These are phyloP conservation scores for Angophora floribunda DNA, from an alignment of 345 rosid species.

Conservation along the genomic window DNA sequence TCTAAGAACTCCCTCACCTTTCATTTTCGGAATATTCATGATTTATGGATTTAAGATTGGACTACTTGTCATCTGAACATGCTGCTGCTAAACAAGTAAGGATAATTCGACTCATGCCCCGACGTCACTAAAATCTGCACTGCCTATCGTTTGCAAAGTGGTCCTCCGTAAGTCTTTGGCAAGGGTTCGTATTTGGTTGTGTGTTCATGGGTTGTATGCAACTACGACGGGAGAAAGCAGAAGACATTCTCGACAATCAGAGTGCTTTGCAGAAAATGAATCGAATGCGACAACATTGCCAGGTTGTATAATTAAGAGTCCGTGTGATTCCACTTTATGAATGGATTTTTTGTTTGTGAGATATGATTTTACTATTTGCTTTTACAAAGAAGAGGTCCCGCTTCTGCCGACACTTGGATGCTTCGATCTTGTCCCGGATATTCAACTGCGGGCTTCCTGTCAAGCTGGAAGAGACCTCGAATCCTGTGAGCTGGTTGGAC, in stretches of 20 bases:
- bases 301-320: not conserved
- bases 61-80: too few species aligned
- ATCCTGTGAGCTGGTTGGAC: not conserved
- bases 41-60: too few species aligned
- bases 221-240: not conserved
- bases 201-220: not conserved
- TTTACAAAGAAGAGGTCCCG: not conserved
- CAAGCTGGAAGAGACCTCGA: not conserved
- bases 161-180: too few species aligned
- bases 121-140: too few species aligned
- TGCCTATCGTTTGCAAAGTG: accelerated
- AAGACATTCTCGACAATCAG: not conserved
- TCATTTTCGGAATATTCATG: too few species aligned
- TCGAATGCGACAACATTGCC: not conserved
- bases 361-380: not conserved
- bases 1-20: too few species aligned
- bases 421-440: not conserved
- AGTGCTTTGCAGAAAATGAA: not conserved
- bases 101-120: too few species aligned
- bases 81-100: too few species aligned
- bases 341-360: too few species aligned
- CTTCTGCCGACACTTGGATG: not conserved
- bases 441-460: not conserved
- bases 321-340: not conserved
- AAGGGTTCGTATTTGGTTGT: too few species aligned